These are phyloP conservation scores for Hermanozyma aechmeae DNA, from an alignment of 805 yeast species.

Conservation along the genomic window DNA sequence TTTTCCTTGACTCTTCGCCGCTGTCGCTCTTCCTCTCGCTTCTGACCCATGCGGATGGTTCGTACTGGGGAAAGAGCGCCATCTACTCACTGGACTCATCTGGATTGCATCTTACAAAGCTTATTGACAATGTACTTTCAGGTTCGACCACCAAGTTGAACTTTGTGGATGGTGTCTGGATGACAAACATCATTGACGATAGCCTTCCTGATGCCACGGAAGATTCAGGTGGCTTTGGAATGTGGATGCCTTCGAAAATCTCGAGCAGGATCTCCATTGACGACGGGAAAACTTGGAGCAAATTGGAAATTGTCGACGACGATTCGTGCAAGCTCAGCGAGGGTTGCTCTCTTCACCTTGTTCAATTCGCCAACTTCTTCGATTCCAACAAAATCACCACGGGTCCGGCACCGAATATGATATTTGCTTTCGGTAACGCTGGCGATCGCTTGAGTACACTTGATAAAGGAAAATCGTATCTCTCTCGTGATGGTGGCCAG, in stretches of 20 bases:
- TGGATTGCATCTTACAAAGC: conserved; percentile 41
- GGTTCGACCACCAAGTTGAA: conserved; percentile 38
- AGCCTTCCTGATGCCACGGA: conserved; percentile 7
- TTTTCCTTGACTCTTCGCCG: conserved; percentile 28
- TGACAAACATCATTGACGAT: conserved; percentile 30
- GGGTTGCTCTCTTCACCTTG: conserved; percentile 41
- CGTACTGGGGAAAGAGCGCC: conserved; percentile 10
- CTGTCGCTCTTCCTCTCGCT: conserved; percentile 25
- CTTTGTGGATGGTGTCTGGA: conserved; percentile 53
- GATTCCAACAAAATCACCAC: conserved; percentile 36
- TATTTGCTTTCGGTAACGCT: conserved; percentile 22
- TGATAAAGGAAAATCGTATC: conserved; percentile 34
- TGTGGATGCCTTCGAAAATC: conserved; percentile 5
- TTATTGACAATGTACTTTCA: conserved; percentile 33
- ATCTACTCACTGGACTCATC: conserved; percentile 48
- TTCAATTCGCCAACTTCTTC: conserved; percentile 20
- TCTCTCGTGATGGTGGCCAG: conserved; percentile 73
- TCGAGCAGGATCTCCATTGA: conserved; percentile 37
- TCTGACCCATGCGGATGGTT: conserved; percentile 10
- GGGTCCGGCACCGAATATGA: conserved; percentile 47
- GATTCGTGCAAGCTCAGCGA: conserved; percentile 32
- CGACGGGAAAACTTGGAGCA: conserved; percentile 46
- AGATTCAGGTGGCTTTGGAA: conserved; percentile 1
- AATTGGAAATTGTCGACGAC: conserved; percentile 37
- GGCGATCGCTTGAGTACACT: too few relatives aligned